Evolutionary conservation across 139 green algal genomes (phyloP).

Genomic region (Closterium sp.): DNA sequence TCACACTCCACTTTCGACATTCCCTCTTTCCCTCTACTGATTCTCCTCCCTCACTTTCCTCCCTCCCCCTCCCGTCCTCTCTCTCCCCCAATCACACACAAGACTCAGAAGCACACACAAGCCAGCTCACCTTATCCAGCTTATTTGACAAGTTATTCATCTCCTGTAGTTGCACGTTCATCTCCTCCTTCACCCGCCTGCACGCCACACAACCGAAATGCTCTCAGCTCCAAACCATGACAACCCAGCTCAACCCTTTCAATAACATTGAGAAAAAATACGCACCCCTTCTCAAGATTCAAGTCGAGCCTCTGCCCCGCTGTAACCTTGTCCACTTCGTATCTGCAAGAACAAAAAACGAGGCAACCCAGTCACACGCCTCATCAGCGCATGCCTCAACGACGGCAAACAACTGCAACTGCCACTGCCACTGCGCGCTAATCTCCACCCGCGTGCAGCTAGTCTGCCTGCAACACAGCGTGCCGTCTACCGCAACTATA

Average conservation of each 20-base stretch:
- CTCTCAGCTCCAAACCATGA: not conserved
- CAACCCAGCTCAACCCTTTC: not conserved
- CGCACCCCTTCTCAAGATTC: constrained; percentile 92
- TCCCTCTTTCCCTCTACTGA: not conserved
- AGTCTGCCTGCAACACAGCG: too few species aligned
- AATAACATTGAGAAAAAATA: not conserved
- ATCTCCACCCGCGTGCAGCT: too few species aligned
- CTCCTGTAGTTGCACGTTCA: constrained; percentile 19
- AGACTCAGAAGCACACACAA: not conserved
- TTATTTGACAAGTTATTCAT: constrained; percentile 36
- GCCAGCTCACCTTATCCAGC: constrained; percentile 39
- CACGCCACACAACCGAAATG: not conserved
- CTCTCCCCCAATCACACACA: not conserved
- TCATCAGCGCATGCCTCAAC: too few species aligned
- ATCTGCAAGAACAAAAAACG: constrained; percentile 56
- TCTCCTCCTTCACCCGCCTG: constrained; percentile 47
- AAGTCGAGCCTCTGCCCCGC: constrained; percentile 87
- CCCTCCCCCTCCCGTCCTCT: not conserved
- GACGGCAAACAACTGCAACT: too few species aligned
- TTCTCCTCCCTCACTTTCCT: too few species aligned
- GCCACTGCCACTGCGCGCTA: too few species aligned
- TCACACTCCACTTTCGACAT: not conserved
- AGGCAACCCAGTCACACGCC: not conserved
- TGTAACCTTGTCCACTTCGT: constrained; percentile 93
- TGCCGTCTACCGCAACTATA: too few species aligned